Base-by-base conservation (phyloP, 768 basidiomycete species). In the Sarcodon sp. region DNA sequence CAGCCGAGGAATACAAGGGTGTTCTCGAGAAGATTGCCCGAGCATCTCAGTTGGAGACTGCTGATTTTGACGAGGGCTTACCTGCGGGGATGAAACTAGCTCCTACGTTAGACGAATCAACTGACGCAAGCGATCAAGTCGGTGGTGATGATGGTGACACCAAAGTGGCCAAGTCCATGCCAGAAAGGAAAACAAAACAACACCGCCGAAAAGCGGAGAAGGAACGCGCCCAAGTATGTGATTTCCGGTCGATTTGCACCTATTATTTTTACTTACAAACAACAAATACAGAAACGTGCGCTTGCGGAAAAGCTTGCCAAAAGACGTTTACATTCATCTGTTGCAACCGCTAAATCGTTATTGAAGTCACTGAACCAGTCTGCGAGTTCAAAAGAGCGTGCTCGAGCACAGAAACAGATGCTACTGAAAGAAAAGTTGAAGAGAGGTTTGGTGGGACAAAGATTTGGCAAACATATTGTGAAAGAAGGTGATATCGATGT, bases 401-500 rank as follows among this genome's bases (percentile, higher is more conserved):
- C 64, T 5, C 55, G 55, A 1, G 61, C 59, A 1, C 58, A 70
- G 39, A 73, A 73, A 13, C 72, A 69, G 18, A 59, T 67, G 1
- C 68, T 66, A 1, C 54, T 67, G 53, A 58, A 66, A 46, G 70
- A 79, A 51, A 79, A 72, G 51, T 62, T 82, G 44, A 67, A 64
- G 36, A 62, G 66, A 33, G 88, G 91, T 7, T 61, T 91, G 10
- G 77, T 70, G 0, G 92, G 92, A 0, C 73, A 77, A 61, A 77
- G 73, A 56, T 57, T 96, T 0, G 93, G 93, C 7, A 92, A 81
- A 61, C 80, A 93, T 56, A 72, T 71, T 35, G 83, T 93, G 0
- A 78, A 77, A 1, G 77, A 76, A 54, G 73, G 68, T 11, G 68
- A 71, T 33, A 72, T 92, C 4, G 86, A 83, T 41, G 91, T 97